Evolutionary conservation across 2,329 filamentous ascomycete species (phyloP).

Genomic region (Alternaria panax): DNA sequence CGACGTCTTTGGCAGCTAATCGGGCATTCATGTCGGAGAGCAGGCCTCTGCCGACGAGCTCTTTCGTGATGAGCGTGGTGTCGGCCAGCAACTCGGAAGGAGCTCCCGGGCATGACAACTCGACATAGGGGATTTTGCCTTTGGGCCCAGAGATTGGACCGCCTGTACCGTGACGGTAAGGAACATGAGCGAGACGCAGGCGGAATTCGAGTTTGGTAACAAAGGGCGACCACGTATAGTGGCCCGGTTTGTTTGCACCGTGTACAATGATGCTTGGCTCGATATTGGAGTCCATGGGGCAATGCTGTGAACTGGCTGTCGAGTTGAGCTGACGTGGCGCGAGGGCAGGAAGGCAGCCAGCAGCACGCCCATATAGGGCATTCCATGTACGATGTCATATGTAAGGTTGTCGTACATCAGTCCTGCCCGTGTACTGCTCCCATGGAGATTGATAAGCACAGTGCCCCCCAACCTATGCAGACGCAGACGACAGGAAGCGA

Average conservation of each 20-base stretch:
- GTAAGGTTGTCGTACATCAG: neutral
- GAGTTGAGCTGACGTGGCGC: neutral
- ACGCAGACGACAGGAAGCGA: neutral
- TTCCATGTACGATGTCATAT: neutral
- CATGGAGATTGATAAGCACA: neutral
- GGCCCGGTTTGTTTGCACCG: neutral
- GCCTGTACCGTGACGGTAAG: slow-evolving; percentile 57
- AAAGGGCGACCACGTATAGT: slow-evolving; percentile 33
- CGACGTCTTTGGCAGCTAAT: neutral
- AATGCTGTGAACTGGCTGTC: neutral
- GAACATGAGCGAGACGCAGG: slow-evolving; percentile 53
- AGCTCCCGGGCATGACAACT: slow-evolving; percentile 28
- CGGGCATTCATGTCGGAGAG: slow-evolving; percentile 28
- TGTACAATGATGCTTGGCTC: neutral
- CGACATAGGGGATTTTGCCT: slow-evolving; percentile 63
- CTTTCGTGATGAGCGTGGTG: slow-evolving; percentile 62
- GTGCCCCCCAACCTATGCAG: neutral
- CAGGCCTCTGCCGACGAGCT: slow-evolving; percentile 53
- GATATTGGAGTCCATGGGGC: neutral
- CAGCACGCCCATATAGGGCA: neutral
- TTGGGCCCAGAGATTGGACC: slow-evolving; percentile 58
- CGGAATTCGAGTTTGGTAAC: slow-evolving; percentile 69
- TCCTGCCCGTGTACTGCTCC: too few relatives aligned
- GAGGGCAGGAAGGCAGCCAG: neutral
- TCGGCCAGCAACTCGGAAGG: slow-evolving; percentile 52